Conservation (phyloP, 2,329 filamentous ascomycete species). For the Hymenoscyphus fraxineus region DNA sequence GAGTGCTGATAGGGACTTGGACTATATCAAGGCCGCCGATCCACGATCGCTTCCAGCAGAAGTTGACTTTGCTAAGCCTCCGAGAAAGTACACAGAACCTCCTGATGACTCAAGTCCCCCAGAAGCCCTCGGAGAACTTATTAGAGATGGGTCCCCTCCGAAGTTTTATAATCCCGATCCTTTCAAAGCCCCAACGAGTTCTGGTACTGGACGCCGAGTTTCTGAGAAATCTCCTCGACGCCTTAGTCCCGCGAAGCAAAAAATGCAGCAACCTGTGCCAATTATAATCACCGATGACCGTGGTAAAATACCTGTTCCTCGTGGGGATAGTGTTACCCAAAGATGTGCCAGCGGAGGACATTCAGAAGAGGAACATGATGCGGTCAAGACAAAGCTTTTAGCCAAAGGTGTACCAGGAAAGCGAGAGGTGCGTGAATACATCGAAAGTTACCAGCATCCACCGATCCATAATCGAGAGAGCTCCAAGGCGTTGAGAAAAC, state of each 20-base stretch:
- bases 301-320: slow-evolving; percentile 17
- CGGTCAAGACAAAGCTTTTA: slow-evolving; percentile 20
- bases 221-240: slow-evolving; percentile 20
- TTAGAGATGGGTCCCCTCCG: slow-evolving; percentile 1
- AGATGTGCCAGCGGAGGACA: slow-evolving; percentile 15
- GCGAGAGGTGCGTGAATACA: slow-evolving; percentile 28
- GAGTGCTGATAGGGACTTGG: slow-evolving; percentile 9
- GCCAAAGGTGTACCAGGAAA: slow-evolving; percentile 22
- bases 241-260: slow-evolving; percentile 15
- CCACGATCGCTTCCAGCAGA: slow-evolving; percentile 19
- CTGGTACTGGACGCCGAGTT: slow-evolving; percentile 11
- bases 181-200: slow-evolving; percentile 1
- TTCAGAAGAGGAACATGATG: slow-evolving; percentile 22
- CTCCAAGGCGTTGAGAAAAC: slow-evolving; percentile 23
- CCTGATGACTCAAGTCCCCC: slow-evolving; percentile 3
- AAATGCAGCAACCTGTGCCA: background rate
- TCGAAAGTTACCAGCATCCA: slow-evolving; percentile 17
- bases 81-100: background rate
- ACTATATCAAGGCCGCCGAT: slow-evolving; percentile 19
- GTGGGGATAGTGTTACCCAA: slow-evolving; percentile 12
- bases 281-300: slow-evolving; percentile 6
- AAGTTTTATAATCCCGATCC: slow-evolving; percentile 13
- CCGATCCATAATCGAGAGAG: slow-evolving; percentile 25
- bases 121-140: slow-evolving; percentile 9
- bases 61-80: slow-evolving; percentile 11